Evolutionary conservation across 352 stramenopile species (phyloP), one percentile per base, ranked within the genome.

Genomic region (Phytophthora ramorum): DNA sequence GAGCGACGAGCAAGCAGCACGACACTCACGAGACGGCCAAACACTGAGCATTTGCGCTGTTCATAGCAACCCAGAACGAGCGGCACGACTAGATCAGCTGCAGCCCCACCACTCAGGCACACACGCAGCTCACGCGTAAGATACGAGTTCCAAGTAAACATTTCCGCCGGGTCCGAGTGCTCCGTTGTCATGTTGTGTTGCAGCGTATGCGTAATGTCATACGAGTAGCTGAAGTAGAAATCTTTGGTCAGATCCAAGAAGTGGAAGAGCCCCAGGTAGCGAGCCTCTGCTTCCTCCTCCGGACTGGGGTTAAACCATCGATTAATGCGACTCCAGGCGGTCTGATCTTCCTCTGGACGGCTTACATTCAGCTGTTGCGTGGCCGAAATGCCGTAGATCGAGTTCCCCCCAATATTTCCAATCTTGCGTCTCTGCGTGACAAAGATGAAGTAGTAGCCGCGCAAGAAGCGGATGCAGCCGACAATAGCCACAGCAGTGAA

Each of bases 161-260:
- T 99, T 66, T 98, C 93, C 26, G 98, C 93, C 20, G 87, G 83
- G 32, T 85, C 81, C 0, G 82, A 79, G 26, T 83, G 66, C 40
- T 92, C 83, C 2, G 83, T 90, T 12, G 97, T 92, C 87, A 99
- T 99, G 64, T 99, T 99, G 71, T 99, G 87, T 79, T 99, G 97
- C 53, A 99, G 75, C 48, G 91, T 98, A 68, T 97, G 87, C 16
- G 98, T 99, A 45, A 99, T 85, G 65, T 99, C 96, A 70, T 99
- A 99, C 46, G 96, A 99, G 71, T 99, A 99, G 51, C 88, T 98
- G 75, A 99, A 99, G 83, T 97, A 99, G 71, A 99, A 99, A 66
- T 99, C 98, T 66, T 99, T 99, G 7, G 96, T 98, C 17, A 99
- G 83, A 71, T 99, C 97, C 41, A 99, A 83, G 51, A 99, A 98